Evolutionary conservation across 257 asterid genomes (phyloP), one percentile per base, ranked within the genome.

Genomic region (Solanum clarkiae): DNA sequence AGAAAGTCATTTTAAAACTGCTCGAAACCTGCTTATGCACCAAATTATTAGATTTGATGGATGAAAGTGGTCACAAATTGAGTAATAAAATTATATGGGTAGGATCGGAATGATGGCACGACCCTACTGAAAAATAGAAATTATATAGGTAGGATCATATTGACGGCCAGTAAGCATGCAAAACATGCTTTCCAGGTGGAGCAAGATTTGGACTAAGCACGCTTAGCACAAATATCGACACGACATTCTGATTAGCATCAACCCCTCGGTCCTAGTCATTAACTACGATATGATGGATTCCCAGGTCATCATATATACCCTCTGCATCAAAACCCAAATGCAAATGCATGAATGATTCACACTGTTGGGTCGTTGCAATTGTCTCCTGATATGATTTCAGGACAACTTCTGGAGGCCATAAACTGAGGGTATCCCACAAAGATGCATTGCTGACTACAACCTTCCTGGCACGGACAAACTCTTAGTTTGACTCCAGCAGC

Each of bases 301-400:
- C 98, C 85, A 96, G 89, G 91, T 93, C 96, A 77, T 94, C 97
- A 45, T 87, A 93, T 84, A 93, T 89, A 53, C 92, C 98, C 96
- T 91, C 85, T 51, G 94, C 93, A 87, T 93, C 95, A 81, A 96
- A 94, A 16, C 98, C 99, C 89, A 96, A 89, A 91, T 96, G 99
- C n/a, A 96, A 90, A 92, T 96, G 99, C 98, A 94, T 94, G 91
- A 96, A 96, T 20, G 99, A 94, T 89, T 94, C 99, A 81, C 99
- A 96, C 81, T 96, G 98, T 79, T 97, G 97, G 80, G 98, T 96
- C 17, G 4, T 87, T 80, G 93, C 66, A 24, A 93, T 86, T 88
- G 90, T 89, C 74, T 93, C 95, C 86, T 86, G 92, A 75, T 91
- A 94, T 83, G 93, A 82, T 86, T 88, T 92, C 22, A 98, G 99